These are phyloP conservation scores for Teunomyces lycoperdinae DNA, from an alignment of 805 yeast genomes.

Conservation along the genomic window DNA sequence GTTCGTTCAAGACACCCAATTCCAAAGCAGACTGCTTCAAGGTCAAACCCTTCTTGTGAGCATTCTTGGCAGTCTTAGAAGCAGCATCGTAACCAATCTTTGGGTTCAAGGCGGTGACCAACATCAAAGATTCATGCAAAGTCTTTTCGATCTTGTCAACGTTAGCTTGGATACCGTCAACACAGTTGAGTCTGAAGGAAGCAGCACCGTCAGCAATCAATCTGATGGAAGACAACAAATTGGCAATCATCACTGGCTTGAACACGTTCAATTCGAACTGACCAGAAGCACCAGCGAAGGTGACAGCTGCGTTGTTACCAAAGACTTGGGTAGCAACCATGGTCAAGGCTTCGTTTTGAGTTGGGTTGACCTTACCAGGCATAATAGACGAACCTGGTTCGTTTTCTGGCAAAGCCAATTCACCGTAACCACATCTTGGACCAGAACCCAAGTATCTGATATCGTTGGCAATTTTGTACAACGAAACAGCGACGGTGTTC, in stretches of 20 bases:
- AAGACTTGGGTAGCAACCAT: conserved; percentile 98
- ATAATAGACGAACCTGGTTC: conserved; percentile 99
- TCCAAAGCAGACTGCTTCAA: conserved; percentile 93
- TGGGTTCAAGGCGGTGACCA: conserved; percentile 97
- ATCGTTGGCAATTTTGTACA: conserved; percentile 96
- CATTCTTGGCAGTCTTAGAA: conserved; percentile 96
- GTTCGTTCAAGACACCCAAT: conserved; percentile 75
- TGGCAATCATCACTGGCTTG: conserved; percentile 93
- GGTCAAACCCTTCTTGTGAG: conserved; percentile 96
- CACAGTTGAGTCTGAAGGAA: conserved; percentile 93
- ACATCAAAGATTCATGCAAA: conserved; percentile 93
- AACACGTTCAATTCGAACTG: conserved; percentile 97
- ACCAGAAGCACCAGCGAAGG: conserved; percentile 98
- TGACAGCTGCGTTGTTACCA: conserved; percentile 93
- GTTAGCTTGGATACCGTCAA: conserved; percentile 91
- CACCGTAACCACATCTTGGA: conserved; percentile 99
- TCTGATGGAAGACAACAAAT: conserved; percentile 83
- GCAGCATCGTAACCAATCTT: conserved; percentile 98
- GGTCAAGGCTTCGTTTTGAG: conserved; percentile 97
- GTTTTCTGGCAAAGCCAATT: conserved; percentile 90
- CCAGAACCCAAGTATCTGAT: conserved; percentile 98
- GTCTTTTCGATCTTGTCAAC: conserved; percentile 80
- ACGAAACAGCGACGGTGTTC: conserved; percentile 89
- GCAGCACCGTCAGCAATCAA: conserved; percentile 83
- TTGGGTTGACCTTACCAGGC: conserved; percentile 99